Conservation (phyloP, 2,329 filamentous ascomycete genomes). For the Cercospora sp. region DNA sequence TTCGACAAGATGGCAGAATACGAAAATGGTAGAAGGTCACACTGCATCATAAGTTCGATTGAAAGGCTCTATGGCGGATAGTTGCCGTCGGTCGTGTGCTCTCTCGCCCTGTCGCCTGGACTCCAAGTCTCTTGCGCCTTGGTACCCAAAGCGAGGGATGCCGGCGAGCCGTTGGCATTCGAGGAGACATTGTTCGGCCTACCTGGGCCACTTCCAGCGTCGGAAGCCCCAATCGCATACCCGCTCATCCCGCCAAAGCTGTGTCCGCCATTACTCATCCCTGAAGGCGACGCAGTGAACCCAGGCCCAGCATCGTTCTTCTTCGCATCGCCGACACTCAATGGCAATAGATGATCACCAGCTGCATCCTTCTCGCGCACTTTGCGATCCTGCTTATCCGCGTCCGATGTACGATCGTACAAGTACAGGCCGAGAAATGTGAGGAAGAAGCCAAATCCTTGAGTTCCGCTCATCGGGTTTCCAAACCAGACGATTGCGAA, state of each 20-base stretch:
- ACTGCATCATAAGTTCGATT: neutral
- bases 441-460: conserved; percentile 80
- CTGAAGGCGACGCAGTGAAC: conserved; percentile 28
- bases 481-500: conserved; percentile 96
- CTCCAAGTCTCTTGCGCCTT: conserved; percentile 85
- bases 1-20: neutral
- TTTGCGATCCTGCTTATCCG: conserved; percentile 81
- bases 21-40: neutral
- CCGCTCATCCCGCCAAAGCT: conserved; percentile 33
- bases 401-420: conserved; percentile 89
- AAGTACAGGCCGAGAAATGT: conserved; percentile 93
- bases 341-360: conserved; percentile 65
- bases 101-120: conserved; percentile 42
- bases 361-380: conserved; percentile 64
- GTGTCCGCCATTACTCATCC: conserved; percentile 17
- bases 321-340: conserved; percentile 46
- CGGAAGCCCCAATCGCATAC: conserved; percentile 32
- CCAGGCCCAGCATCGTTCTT: conserved; percentile 35
- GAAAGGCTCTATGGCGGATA: neutral
- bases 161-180: conserved; percentile 25
- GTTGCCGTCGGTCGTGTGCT: conserved; percentile 15
- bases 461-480: conserved; percentile 78
- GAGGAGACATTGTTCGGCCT: conserved; percentile 25
- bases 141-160: conserved; percentile 69
- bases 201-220: conserved; percentile 26